These are phyloP conservation scores for Cunninghamia lanceolata DNA, from an alignment of 75 land plant species.

Conservation along the genomic window DNA sequence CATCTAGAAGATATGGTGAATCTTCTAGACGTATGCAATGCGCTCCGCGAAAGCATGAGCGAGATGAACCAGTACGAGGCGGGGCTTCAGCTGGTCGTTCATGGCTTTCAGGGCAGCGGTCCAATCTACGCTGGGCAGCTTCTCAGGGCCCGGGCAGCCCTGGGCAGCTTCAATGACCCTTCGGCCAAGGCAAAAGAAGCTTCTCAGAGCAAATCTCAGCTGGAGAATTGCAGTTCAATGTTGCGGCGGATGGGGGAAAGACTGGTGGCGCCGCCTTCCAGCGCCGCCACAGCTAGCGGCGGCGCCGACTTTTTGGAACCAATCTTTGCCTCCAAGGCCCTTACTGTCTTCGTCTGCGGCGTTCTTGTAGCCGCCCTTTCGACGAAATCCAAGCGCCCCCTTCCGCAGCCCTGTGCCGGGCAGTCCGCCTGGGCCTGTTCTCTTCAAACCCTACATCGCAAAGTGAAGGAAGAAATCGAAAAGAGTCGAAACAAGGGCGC, in stretches of 20 bases:
- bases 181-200: conserved; percentile 11
- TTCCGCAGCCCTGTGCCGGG: neutral
- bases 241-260: conserved; percentile 33
- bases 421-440: conserved; percentile 8
- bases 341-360: conserved; percentile 24
- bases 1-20: conserved; percentile 29
- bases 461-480: conserved; percentile 33
- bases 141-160: conserved; percentile 13
- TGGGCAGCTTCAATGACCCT: conserved; percentile 11
- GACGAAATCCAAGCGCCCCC: conserved; percentile 13
- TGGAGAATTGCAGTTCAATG: conserved; percentile 33
- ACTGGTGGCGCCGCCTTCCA: neutral
- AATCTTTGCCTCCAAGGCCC: conserved; percentile 20
- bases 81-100: conserved; percentile 12
- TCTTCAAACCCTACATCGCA: conserved; percentile 14
- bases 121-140: neutral
- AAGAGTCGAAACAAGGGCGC: conserved; percentile 11
- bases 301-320: conserved; percentile 20
- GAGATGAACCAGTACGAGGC: conserved; percentile 16
- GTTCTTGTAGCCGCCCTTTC: conserved; percentile 22
- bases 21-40: conserved; percentile 32
- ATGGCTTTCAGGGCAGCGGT: neutral
- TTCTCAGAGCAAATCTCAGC: conserved; percentile 8
- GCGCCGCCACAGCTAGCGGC: neutral
- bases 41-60: conserved; percentile 13